Evolutionary conservation across 2,329 filamentous ascomycete genomes (phyloP).

Genomic region (Westerdykella sp.): DNA sequence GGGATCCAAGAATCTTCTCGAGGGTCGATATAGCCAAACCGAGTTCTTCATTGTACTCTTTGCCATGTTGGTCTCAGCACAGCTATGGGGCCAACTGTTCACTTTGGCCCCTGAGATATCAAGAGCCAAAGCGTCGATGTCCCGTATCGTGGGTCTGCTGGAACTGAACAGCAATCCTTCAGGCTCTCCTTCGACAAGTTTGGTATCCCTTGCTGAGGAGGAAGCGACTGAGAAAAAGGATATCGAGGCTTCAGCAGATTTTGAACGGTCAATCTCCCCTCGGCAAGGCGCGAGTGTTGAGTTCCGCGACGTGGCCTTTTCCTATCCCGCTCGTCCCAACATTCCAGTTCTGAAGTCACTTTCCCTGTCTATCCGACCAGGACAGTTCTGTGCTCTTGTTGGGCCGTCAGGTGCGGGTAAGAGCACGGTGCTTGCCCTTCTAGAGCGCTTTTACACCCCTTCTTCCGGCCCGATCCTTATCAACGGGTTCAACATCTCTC

Average conservation of each 20-base stretch:
- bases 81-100: conserved; percentile 69
- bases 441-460: conserved; percentile 52
- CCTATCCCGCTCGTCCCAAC: conserved; percentile 59
- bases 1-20: conserved; percentile 64
- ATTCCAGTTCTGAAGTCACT: conserved; percentile 52
- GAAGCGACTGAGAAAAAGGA: conserved; percentile 48
- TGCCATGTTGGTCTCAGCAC: conserved; percentile 64
- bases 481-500: conserved; percentile 46
- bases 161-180: conserved; percentile 24
- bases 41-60: conserved; percentile 69
- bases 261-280: conserved; percentile 60
- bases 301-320: conserved; percentile 57
- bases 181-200: conserved; percentile 67
- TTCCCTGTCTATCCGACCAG: conserved; percentile 51
- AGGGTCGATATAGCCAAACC: conserved; percentile 60
- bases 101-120: conserved; percentile 69
- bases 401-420: conserved; percentile 63
- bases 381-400: conserved; percentile 59
- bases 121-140: conserved; percentile 55
- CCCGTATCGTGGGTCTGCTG: conserved; percentile 70
- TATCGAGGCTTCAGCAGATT: conserved; percentile 26
- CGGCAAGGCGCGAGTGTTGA: conserved; percentile 46
- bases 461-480: conserved; percentile 47
- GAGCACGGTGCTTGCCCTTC: conserved; percentile 53
- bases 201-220: conserved; percentile 73